Evolutionary conservation across 345 rosid genomes (phyloP), one percentile per base, ranked within the genome.

Genomic region (Populus tremula): DNA sequence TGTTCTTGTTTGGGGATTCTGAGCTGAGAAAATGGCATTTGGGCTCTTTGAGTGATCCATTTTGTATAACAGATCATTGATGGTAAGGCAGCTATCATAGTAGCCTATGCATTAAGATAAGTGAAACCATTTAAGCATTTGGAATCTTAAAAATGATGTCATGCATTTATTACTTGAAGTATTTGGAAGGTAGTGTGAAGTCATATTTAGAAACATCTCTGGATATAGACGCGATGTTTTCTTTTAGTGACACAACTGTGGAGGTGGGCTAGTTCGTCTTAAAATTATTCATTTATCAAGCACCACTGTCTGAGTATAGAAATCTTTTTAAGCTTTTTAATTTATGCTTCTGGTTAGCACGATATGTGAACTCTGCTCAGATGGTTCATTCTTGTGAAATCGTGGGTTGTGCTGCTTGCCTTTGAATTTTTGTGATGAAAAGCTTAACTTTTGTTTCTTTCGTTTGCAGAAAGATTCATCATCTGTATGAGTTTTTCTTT

Each of bases 391-490:
- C 50, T 29, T 56, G 56, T 39, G 35, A n/a, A 18, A 33, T 13
- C 31, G 11, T 12, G 1, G 23, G 64, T 8, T 59, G 64, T 59
- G 64, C 29, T 59, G 23, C 29, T 23, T 59, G 29, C 2, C 29
- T n/a, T 59, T 65, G 74, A 61, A 43, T 31, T 73, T 56, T 35
- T 53, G 43, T 73, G 39, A 36, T 80, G 21, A 25, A 29, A 61
- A 10, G 25, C 29, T 47, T 78, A 71, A 25, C 27, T 13, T 67
- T 50, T 75, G 10, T 12, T 64, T 76, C 29, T 62, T 17, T 74
- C 78, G 53, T 61, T 62, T 80, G 66, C 88, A 85, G 89, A 69
- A 71, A 75, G 41, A 43, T 63, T 79, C 54, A 63, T 72, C 62
- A 33, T 80, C 41, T 80, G 35, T 75, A 66, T 86, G 87, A 79